Evolutionary conservation across 169 alveolate genomes (phyloP), one percentile per base, ranked within the genome.

Genomic region (Plasmodium inui): DNA sequence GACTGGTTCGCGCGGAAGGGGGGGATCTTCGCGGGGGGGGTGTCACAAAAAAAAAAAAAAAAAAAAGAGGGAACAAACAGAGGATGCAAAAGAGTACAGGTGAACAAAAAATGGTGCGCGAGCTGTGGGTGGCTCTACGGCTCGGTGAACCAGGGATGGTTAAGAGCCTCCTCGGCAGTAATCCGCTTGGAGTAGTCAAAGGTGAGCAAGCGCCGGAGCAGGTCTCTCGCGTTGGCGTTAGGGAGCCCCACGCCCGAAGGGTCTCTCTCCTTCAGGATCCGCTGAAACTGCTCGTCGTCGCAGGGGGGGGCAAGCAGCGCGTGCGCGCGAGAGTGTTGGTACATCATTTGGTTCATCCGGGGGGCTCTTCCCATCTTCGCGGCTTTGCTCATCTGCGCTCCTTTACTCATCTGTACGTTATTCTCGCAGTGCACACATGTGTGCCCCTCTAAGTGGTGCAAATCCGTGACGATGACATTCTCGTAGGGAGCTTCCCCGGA

Each of bases 111-210:
- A 50, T 14, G 61, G 8, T 8, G 61, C 61, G 1, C 8, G 3
- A 50, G 0, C 22, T 17, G 61, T 50, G 22, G 61, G 22, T 17
- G 26, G 26, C 22, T 79, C 12, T 73, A 85, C 1, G 44, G 46
- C 79, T 89, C 94, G 9, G 26, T 9, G 41, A 89, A 89, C 98
- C 98, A 97, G 1, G 96, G 95, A 74, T 97, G 98, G 67, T 96
- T 83, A 12, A 96, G 88, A 61, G 98, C 98, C 79, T 97, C 97
- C 50, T 89, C 95, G 0, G 98, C 98, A 55, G 96, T 96, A 32
- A 96, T 96, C 50, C 98, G 72, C 17, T 83, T 92, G 41, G 92
- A 95, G 67, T 97, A 97, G 74, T 96, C 97, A 61, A 96, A 92
- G 81, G 96, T 93, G n/a, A 97, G 83, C 39, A 95, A 73, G 19